phyloP scores from a whole-genome alignment of 257 asterid genomes.

The Solanum arcanum region DNA sequence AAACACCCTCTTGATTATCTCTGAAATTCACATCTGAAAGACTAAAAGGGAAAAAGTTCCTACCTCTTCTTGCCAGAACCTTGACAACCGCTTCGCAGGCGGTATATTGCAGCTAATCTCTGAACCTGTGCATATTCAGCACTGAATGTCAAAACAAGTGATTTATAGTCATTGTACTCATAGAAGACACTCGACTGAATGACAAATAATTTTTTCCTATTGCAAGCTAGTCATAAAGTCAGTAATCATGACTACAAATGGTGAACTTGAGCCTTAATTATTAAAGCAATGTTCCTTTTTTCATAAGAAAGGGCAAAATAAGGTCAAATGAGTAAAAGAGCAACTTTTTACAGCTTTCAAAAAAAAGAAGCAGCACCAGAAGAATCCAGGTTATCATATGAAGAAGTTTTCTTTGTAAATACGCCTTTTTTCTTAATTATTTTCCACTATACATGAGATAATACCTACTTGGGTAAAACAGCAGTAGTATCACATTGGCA shows the following conservation, averaged over 20 bases:
- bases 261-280: background rate
- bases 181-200: background rate
- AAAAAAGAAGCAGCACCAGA: background rate
- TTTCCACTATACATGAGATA: background rate
- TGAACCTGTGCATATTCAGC: slow-evolving; percentile 38
- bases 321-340: background rate
- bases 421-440: background rate
- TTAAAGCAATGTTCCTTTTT: background rate
- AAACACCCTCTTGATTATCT: background rate
- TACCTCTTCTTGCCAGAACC: slow-evolving; percentile 95
- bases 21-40: background rate
- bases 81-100: slow-evolving; percentile 60
- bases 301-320: background rate
- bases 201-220: background rate
- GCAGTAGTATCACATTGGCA: background rate
- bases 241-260: background rate
- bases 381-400: background rate
- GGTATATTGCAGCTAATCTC: slow-evolving; percentile 68
- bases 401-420: background rate
- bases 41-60: background rate
- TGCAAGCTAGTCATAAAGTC: background rate
- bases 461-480: background rate
- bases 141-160: background rate
- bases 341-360: background rate
- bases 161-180: background rate